These are phyloP conservation scores for Cyclotella distinguenda DNA, from an alignment of 108 stramenopile genomes.

Conservation along the genomic window DNA sequence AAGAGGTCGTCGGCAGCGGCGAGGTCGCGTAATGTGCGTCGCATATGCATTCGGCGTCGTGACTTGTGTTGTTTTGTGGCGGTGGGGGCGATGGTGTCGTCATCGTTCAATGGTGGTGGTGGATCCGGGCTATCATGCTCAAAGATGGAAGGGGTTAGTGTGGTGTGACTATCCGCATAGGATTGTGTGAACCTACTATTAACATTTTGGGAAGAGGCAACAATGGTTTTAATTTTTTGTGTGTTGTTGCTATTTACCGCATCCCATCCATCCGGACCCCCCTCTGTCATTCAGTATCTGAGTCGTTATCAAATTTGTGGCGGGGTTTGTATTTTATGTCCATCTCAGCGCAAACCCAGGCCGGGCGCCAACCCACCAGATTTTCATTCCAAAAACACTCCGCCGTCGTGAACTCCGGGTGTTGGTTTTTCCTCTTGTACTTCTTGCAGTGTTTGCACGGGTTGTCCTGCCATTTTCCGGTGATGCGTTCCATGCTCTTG, in stretches of 20 bases:
- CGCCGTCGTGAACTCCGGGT: background rate
- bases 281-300: background rate
- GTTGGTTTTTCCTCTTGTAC: slow-evolving; percentile 7
- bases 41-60: background rate
- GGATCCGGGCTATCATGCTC: slow-evolving; percentile 9
- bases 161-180: background rate
- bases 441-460: slow-evolving; percentile 16
- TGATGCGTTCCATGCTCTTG: background rate
- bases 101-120: background rate
- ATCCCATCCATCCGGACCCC: slow-evolving; percentile 1
- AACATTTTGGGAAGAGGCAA: background rate
- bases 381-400: slow-evolving; percentile 11
- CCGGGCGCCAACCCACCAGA: background rate
- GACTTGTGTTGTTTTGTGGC: background rate
- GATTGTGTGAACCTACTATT: background rate
- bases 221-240: background rate
- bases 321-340: slow-evolving; percentile 3
- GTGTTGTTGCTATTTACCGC: background rate
- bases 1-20: slow-evolving; percentile 3
- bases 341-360: slow-evolving; percentile 4
- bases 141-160: background rate
- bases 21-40: slow-evolving; percentile 3
- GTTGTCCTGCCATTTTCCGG: slow-evolving; percentile 5
- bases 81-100: background rate
- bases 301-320: background rate